A percentile compares a stretch with the other conserved stretches of the same genome.
Conservation (phyloP, 2,329 filamentous ascomycete genomes). For the Ophiocordyceps polyrhachis-furcata region DNA sequence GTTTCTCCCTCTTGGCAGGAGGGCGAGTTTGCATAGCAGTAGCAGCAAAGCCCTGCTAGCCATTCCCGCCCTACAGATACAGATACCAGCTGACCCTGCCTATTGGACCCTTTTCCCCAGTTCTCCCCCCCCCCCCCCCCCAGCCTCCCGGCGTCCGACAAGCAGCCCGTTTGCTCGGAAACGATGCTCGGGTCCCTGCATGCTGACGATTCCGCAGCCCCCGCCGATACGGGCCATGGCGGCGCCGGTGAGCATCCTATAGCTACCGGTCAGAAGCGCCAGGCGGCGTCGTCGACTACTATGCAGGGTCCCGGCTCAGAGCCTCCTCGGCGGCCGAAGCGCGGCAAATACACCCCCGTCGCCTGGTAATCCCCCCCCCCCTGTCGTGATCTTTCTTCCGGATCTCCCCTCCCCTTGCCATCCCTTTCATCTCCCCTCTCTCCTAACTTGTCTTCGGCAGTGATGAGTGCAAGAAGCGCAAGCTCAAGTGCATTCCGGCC, state of each 20-base stretch:
- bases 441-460: slow-evolving; percentile 4
- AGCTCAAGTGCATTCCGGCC: slow-evolving; percentile 19
- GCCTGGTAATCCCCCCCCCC: slow-evolving; percentile 12
- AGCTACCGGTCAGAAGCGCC: neutral
- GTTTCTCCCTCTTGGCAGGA: neutral
- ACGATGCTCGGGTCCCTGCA: neutral
- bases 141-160: neutral
- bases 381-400: neutral
- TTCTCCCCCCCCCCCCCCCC: neutral
- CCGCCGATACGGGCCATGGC: neutral
- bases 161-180: neutral
- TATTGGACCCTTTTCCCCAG: neutral
- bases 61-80: neutral
- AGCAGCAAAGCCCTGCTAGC: neutral
- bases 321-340: slow-evolving; percentile 8
- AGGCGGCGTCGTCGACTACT: neutral
- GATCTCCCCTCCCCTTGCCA: neutral
- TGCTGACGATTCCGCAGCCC: neutral
- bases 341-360: slow-evolving; percentile 18
- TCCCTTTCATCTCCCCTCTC: neutral
- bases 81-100: neutral
- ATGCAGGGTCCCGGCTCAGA: neutral
- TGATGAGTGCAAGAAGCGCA: slow-evolving; percentile 21
- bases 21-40: neutral
- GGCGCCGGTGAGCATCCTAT: neutral